Base-by-base conservation (phyloP, 805 yeast species). In the Ogataea sp. region DNA sequence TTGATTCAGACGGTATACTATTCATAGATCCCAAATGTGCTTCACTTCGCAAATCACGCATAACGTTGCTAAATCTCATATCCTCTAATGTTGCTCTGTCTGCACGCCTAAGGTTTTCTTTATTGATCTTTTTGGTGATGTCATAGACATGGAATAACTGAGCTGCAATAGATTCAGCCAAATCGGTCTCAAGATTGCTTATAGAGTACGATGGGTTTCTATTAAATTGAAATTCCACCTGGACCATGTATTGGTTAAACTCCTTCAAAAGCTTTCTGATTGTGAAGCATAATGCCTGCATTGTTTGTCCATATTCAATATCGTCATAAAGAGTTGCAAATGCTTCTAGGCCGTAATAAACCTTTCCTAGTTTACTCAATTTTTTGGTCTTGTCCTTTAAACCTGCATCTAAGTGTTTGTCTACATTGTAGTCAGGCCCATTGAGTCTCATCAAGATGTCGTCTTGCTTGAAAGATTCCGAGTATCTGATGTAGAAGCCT, bases 341-440 rank as follows among this genome's bases (percentile, higher is more conserved):
- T 13, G 73, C 64, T 8, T 58, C 56, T 38, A 93, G 62, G 1
- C 80, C 74, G 21, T 70, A 62, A 52, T 73, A 83, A 55, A 71
- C 69, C 45, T 78, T 78, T 0, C 95, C 95, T 34, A 71, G 62
- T 36, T 67, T 70, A 11, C 76, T 70, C 20, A 88, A 58, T 38
- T 75, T 68, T 48, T 74, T 74, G 9, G 87, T 71, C 14, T 86
- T 68, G 40, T 82, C 83, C 52, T 82, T 82, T 42, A 86, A 65
- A 20, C 88, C 75, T 1, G 83, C 70, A 50, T 86, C 95, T 50
- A 93, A 63, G 42, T 74, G 77, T 47, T 77, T 81, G 32, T 83
- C 80, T 20, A 87, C 72, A 44, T 76, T 71, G 58, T 72, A 88
- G 43, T 82, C 90, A 1, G 95, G 94, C 0, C 94, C 95, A 13